A percentile compares a stretch with the other conserved stretches of the same genome.
Conservation (phyloP, 2,329 filamentous ascomycete species). For the Penicillium palitans region DNA sequence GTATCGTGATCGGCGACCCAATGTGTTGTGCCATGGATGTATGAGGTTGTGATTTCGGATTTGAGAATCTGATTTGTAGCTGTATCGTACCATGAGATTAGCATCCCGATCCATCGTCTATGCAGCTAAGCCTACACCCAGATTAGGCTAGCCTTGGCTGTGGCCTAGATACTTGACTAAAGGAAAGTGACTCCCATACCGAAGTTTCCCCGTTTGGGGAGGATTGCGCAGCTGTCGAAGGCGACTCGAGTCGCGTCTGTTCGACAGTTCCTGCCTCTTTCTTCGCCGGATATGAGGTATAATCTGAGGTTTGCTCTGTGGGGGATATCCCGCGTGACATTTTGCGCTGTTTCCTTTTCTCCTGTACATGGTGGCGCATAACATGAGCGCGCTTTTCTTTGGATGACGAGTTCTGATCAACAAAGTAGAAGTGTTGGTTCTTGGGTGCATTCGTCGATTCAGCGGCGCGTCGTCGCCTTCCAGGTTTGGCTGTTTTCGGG, state of each 20-base stretch:
- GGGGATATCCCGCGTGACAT: constrained; percentile 20
- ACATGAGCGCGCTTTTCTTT: constrained; percentile 47
- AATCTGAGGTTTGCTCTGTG: constrained; percentile 5
- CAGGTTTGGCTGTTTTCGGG: constrained; percentile 20
- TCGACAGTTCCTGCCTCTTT: constrained; percentile 12
- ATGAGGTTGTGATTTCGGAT: constrained; percentile 14
- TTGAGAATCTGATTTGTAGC: constrained; percentile 19
- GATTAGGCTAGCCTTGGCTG: neutral
- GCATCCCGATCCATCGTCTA: neutral
- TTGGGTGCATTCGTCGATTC: constrained; percentile 25
- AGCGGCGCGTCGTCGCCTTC: constrained; percentile 31
- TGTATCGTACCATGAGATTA: constrained; percentile 10
- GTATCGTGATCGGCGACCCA: constrained; percentile 28
- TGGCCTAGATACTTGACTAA: neutral
- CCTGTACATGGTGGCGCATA: constrained; percentile 47
- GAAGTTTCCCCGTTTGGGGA: constrained; percentile 15
- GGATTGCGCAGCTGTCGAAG: neutral
- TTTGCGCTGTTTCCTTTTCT: constrained; percentile 40
- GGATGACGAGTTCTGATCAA: constrained; percentile 42
- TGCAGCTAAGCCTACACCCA: neutral
- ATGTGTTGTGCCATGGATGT: constrained; percentile 6
- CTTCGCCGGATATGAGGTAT: constrained; percentile 3
- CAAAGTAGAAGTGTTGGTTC: constrained; percentile 43
- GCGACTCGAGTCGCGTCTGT: constrained; percentile 4
- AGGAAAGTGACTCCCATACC: constrained; percentile 19